Base-by-base conservation (phyloP, 306 rosid species). In the Cucumis melo region DNA sequence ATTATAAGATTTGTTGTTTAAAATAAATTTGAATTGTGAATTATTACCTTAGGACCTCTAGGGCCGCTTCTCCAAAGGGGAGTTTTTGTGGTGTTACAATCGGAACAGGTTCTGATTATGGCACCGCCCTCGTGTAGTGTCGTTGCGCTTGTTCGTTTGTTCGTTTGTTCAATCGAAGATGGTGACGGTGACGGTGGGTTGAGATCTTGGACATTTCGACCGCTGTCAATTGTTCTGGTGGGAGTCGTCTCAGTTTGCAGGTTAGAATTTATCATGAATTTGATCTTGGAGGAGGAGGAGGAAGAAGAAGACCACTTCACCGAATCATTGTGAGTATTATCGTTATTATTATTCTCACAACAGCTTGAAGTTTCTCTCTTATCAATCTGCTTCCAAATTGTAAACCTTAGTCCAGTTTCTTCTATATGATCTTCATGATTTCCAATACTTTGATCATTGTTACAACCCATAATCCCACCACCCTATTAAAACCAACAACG, bases 21-120 rank as follows among this genome's bases (percentile, higher is more conserved):
- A 44, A 44, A 42, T 70, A 70, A n/a, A 23, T 12, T 48, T 32
- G n/a, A 32, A 32, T 8, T 24, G 7, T 72, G 24, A 55, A 74
- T 65, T 44, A 50, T 63, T 89, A 91, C 98, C 98, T 93, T 93
- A 15, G 98, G 98, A 57, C 98, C 98, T 84, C 88, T 88, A 11
- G 98, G 98, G 68, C 98, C 98, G 82, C 97, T 90, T 76, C 98
- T 94, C 98, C 98, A 94, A 1, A 94, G 96, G 76, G 98, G 98
- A 71, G 98, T 94, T 82, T 90, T 94, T 2, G 97, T 91, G 70
- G 98, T 91, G 88, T 90, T 87, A 61, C 98, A 94, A 67, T 94
- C 98, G 46, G 96, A 61, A 79, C 98, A 94, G 83, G 86, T 96
- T 87, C 98, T 91, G 86, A 91, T 78, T 66, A 87, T 8, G 14